These are phyloP conservation scores for Talinum fruticosum DNA, from an alignment of 148 eudicot genomes.

Conservation along the genomic window DNA sequence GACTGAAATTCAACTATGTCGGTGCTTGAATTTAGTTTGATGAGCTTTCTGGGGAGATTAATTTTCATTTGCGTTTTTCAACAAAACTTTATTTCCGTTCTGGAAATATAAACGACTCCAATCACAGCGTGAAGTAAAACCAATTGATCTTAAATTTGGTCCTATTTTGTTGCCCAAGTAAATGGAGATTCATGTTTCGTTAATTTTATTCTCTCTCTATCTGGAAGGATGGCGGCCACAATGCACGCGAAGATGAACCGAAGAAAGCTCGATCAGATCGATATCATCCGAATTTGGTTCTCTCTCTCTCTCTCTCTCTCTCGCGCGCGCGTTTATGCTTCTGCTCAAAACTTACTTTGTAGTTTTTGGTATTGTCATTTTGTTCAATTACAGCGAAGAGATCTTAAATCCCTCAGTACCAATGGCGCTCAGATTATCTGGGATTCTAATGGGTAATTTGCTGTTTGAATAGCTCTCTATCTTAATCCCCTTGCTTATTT, in stretches of 20 bases:
- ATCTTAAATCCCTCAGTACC: constrained; percentile 89
- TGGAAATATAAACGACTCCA: neutral
- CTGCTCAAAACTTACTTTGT: neutral
- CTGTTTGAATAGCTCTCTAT: neutral
- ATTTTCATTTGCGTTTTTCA: neutral
- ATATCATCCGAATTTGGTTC: constrained; percentile 82
- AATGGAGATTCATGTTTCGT: neutral
- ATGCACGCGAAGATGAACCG: constrained; percentile 76
- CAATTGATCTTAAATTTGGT: neutral
- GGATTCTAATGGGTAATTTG: constrained; percentile 87
- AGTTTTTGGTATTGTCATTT: neutral
- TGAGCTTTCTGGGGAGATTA: neutral
- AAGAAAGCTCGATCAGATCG: constrained; percentile 68
- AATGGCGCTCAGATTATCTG: constrained; percentile 90
- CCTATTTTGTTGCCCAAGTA: neutral
- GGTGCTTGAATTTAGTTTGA: neutral
- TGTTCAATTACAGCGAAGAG: constrained; percentile 57
- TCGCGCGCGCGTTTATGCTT: neutral
- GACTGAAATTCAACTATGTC: neutral
- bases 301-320: constrained; percentile 9
- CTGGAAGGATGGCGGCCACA: constrained; percentile 94
- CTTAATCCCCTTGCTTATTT: neutral
- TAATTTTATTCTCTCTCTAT: constrained; percentile 7
- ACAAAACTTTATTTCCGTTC: neutral
- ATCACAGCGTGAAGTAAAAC: neutral